A percentile compares a stretch with the other conserved stretches of the same genome.
Evolutionary conservation across 176 grass and related monocot species (phyloP).

Genomic region (Musa itinerans): DNA sequence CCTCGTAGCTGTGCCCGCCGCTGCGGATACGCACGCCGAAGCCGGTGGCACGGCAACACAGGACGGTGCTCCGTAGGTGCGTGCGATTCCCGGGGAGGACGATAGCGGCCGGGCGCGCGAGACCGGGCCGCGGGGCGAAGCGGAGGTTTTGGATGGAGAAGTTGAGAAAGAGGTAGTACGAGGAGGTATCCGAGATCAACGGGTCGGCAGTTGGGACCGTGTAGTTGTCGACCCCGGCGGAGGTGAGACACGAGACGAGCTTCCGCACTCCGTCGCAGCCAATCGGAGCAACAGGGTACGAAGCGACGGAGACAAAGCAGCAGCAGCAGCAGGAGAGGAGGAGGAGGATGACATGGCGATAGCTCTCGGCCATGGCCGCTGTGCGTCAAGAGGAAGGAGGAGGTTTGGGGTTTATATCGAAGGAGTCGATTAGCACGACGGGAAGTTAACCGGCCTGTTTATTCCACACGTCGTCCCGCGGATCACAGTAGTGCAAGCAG

Average conservation of each 20-base stretch:
- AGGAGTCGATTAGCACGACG: no score
- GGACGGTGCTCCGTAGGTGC: slow-evolving; percentile 31
- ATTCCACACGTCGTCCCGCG: no score
- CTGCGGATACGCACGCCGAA: slow-evolving; percentile 47
- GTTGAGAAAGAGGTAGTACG: slow-evolving; percentile 19
- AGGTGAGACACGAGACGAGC: slow-evolving; percentile 38
- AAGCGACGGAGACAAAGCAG: no score
- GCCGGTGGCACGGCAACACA: slow-evolving; percentile 32
- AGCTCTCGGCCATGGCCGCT: no score
- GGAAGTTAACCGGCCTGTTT: no score
- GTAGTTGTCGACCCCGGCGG: slow-evolving; percentile 49
- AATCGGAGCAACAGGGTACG: neutral
- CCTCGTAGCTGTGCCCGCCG: slow-evolving; percentile 90
- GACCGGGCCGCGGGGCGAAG: slow-evolving; percentile 25
- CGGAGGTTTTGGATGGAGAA: slow-evolving; percentile 69
- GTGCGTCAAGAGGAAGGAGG: no score
- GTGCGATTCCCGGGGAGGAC: slow-evolving; percentile 31
- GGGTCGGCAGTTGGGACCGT: slow-evolving; percentile 13
- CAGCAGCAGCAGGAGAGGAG: no score
- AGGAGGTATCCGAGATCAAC: slow-evolving; percentile 7
- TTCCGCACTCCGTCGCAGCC: neutral
- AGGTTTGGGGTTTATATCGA: no score
- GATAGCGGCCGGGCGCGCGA: slow-evolving; percentile 27
- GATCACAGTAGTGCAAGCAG: no score
- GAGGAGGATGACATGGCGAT: no score